Base-by-base conservation (phyloP, 257 asterid genomes). In the Rehmannia glutinosa region DNA sequence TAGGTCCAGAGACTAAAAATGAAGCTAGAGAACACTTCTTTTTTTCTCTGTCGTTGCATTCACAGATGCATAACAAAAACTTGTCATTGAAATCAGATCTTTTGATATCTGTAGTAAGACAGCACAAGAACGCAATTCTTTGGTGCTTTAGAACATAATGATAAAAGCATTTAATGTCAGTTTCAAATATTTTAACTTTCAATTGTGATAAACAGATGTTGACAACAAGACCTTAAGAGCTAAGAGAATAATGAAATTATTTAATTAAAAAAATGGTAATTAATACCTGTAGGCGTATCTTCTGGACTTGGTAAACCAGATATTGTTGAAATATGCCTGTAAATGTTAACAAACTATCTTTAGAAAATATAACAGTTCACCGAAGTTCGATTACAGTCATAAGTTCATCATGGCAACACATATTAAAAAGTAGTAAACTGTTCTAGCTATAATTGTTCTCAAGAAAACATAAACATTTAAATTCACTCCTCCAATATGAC, bases 281-380 rank as follows among this genome's bases (percentile, higher is more conserved):
- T 64, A 58, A 15, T 65, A 90, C 99, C 99, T 94, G 97, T 43
- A 91, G 65, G 41, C 96, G 96, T 84, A 94, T 90, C 78, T 84
- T 90, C 70, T 88, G 80, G 69, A 87, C 99, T 88, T 93, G 99
- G 79, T 88, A 88, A 66, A 88, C 97, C 65, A 93, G 81, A 75
- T 94, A 90, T 68, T 88, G 99, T 78, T 88, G 97, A 72, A 94
- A 88, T 64, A 88, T 75, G 75, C 99, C 97, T 94, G 85, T 39
- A 75, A 43, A 38, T 11, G 47, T 4, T 11, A 41, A 68, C 5
- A 59, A 71, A 15, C 54, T 24, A 59, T 60, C 56, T 10, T 69
- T 20, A 54, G 65, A 6, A 15, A 60, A 62, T 24, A 16, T 17
- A 60, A 60, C 8, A 56, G 20, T 38, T 64, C 51, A 41, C 33